Percentiles rank a stretch among this genome's conserved stretches.
These are phyloP conservation scores for Teunomyces aglyptinius DNA, from an alignment of 805 yeast species.

Conservation along the genomic window DNA sequence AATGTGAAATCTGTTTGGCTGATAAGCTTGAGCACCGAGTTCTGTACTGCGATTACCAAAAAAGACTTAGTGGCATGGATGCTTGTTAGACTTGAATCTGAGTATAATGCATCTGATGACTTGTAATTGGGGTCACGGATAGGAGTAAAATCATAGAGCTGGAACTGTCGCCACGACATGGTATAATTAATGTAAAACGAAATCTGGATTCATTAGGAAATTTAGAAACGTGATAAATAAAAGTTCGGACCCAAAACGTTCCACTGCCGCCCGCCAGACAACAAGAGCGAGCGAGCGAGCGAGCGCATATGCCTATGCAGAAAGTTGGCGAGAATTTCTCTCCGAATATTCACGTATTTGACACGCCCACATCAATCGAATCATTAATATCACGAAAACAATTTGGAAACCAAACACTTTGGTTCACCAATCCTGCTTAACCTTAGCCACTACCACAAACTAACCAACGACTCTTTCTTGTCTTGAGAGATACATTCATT, in stretches of 20 bases:
- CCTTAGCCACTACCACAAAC: not conserved
- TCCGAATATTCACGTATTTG: not conserved
- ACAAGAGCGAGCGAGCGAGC: not conserved
- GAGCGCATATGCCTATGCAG: not conserved
- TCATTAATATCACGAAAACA: not conserved
- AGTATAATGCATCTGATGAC: slow-evolving; percentile 62
- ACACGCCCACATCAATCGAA: not conserved
- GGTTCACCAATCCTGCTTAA: not conserved
- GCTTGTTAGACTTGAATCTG: slow-evolving; percentile 72
- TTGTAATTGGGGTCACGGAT: slow-evolving; percentile 78
- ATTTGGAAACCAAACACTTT: not conserved
- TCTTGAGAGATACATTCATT: not conserved
- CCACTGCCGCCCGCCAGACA: not conserved
- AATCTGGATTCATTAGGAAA: no score
- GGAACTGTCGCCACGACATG: slow-evolving; percentile 71
- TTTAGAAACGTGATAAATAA: not conserved
- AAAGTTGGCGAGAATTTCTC: slow-evolving; percentile 2
- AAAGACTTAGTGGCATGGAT: slow-evolving; percentile 55
- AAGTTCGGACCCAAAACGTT: slow-evolving; percentile 1
- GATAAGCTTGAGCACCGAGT: slow-evolving; percentile 56
- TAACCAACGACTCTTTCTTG: not conserved
- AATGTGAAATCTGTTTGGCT: slow-evolving; percentile 45
- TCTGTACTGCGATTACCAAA: slow-evolving; percentile 58
- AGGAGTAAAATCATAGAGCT: slow-evolving; percentile 80
- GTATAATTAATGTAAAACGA: not conserved